Base-by-base conservation (phyloP, 257 asterid genomes). In the Capsicum pubescens region DNA sequence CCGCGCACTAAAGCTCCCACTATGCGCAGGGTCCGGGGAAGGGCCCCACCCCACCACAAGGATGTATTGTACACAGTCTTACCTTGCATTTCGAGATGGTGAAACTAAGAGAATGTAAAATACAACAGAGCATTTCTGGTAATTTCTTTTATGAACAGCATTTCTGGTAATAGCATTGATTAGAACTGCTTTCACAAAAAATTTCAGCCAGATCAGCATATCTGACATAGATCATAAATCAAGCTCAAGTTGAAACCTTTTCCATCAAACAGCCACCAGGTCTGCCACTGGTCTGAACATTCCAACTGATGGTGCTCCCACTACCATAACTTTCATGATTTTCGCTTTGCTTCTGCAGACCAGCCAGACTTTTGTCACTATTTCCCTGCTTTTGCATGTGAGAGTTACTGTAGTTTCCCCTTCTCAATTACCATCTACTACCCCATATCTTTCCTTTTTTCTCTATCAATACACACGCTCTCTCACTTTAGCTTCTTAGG, bases 361-460 rank as follows among this genome's bases (percentile, higher is more conserved):
- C 80, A 71, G 11, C 64, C 50, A 77, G 82, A 77, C 50, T 26
- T 50, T 74, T 26, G 50, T 77, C 64, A 15, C 64, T 77, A 5
- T 32, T 77, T 77, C 32, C 61, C 64, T 32, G 50, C 50, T 77
- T 77, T 77, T 54, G 82, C 82, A 77, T 48, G 66, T 77, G 66
- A 55, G 64, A 77, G 50, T 54, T 77, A 77, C 50, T 10, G 15
- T 54, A 26, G 46, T 76, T 76, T 21, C 14, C 81, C 17, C 26
- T 12, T 54, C 7, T 26, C 26, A 54, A 15, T 57, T 54, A 77
- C 64, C 64, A 0, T 52, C 64, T 77, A 4, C 64, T 26, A 32
- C 81, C 81, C 26, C 21, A 54, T 76, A 32, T 54, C 16, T 32
- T 54, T 5, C 64, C 21, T 54, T 77, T 76, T 76, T 52, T 32